Evolutionary conservation across 192 early-diverging fungal species (phyloP), one percentile per base, ranked within the genome.

Genomic region (Coemansia sp.): DNA sequence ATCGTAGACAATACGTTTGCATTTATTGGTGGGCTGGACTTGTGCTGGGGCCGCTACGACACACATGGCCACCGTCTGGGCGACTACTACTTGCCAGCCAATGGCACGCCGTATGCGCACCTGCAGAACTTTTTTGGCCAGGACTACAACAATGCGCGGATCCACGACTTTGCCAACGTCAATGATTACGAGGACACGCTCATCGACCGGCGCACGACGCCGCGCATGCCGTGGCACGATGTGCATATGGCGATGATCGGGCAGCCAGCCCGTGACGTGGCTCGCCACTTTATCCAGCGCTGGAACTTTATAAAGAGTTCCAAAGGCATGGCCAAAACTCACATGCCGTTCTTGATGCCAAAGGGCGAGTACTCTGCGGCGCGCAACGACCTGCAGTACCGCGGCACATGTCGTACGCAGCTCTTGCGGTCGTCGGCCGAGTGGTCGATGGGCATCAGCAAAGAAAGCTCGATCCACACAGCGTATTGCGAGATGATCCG

Each of bases 171-270:
- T 73, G 61, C 63, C 63, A 75, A 84, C 56, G 79, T 88, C 43
- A 81, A 84, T 66, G 74, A 83, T 56, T 74, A 73, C 54, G 70
- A 73, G 54, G 71, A 78, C 37, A 79, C 76, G 22, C 58, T 84
- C 41, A 83, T 88, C 17, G 68, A 82, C 51, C 78, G 86, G 22
- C 67, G 76, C 60, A 72, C 66, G 32, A 76, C 77, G 12, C 71
- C 89, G 11, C 85, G 92, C 62, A 92, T 93, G 93, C 92, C 93
- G 19, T 94, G 93, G 93, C 93, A 94, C 70, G 93, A 94, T 56
- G 81, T 94, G 27, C 86, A 87, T 14, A 83, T 92, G 65, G 90
- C 85, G 49, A 85, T 94, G 67, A 80, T 90, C 5, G 93, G 92
- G 47, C 84, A 77, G 65, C 88, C 93, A 4, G 91, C 90, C 23